phyloP scores from a whole-genome alignment of 768 basidiomycete species.

The Hericium coralloides region DNA sequence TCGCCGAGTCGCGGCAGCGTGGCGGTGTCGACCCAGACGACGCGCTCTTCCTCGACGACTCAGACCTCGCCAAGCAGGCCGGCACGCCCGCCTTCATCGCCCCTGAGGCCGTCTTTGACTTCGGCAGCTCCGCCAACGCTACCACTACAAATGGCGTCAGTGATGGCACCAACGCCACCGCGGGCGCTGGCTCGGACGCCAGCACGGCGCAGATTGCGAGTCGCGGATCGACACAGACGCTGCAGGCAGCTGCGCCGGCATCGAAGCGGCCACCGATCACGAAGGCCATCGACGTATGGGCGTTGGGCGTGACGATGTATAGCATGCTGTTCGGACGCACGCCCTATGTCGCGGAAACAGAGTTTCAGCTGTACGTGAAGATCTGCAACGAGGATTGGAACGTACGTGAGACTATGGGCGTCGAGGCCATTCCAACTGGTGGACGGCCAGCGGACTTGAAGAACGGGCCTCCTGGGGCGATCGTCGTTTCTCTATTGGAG shows the following conservation, averaged over 20 bases:
- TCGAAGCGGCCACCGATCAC: slow-evolving; percentile 52
- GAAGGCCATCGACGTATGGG: slow-evolving; percentile 97
- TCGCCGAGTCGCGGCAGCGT: slow-evolving; percentile 47
- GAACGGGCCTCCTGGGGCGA: slow-evolving; percentile 34
- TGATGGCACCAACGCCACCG: slow-evolving; percentile 17
- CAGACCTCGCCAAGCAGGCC: slow-evolving; percentile 81
- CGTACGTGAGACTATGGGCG: slow-evolving; percentile 61
- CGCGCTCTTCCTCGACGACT: slow-evolving; percentile 72
- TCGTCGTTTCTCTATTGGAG: slow-evolving; percentile 65
- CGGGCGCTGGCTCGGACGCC: slow-evolving; percentile 9
- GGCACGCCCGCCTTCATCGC: slow-evolving; percentile 96
- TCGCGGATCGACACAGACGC: slow-evolving; percentile 25
- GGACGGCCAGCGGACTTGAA: slow-evolving; percentile 38
- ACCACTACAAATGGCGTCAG: too few species aligned
- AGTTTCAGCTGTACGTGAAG: slow-evolving; percentile 71
- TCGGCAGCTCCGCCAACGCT: slow-evolving; percentile 13
- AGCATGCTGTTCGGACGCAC: slow-evolving; percentile 85
- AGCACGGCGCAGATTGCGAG: slow-evolving; percentile 19
- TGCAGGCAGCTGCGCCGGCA: slow-evolving; percentile 19
- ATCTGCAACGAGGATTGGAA: slow-evolving; percentile 74
- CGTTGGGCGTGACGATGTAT: slow-evolving; percentile 91
- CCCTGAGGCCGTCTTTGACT: slow-evolving; percentile 83
- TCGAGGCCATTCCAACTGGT: slow-evolving; percentile 55
- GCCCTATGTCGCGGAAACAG: slow-evolving; percentile 65
- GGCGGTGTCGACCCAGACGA: slow-evolving; percentile 20